phyloP scores from a whole-genome alignment of 108 stramenopile genomes.

The Nitzschia sp. region DNA sequence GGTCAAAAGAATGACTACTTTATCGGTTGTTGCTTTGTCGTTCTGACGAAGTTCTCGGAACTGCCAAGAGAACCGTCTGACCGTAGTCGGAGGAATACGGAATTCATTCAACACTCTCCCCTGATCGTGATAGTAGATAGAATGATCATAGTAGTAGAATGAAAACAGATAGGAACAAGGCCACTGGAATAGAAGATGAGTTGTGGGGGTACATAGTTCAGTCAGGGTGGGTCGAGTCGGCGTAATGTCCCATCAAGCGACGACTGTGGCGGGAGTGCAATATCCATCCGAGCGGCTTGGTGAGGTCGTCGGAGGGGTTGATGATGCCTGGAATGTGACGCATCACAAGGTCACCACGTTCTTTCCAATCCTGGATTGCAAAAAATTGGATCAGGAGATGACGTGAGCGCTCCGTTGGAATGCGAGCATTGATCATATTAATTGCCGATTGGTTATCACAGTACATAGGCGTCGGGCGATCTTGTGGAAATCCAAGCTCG shows the following conservation, averaged over 20 bases:
- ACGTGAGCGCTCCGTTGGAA: conserved; percentile 20
- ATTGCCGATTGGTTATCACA: conserved; percentile 26
- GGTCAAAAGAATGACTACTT: no score
- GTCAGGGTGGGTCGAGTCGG: background rate
- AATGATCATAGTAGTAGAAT: background rate
- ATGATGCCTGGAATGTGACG: conserved; percentile 17
- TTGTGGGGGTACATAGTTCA: background rate
- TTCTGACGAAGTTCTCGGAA: no score
- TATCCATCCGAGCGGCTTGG: conserved; percentile 42
- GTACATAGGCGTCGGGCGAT: conserved; percentile 33
- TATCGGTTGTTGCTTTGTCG: no score
- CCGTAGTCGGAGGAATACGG: no score
- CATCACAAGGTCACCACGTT: conserved; percentile 7
- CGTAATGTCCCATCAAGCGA: conserved; percentile 35
- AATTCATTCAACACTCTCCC: conserved; percentile 8
- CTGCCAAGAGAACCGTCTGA: no score
- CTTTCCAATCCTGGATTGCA: conserved; percentile 32
- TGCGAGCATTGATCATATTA: conserved; percentile 24
- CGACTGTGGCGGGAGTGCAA: conserved; percentile 31
- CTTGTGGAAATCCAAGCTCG: conserved; percentile 34
- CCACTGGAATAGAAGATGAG: no score
- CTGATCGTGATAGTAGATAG: background rate
- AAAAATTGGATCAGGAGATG: conserved; percentile 28
- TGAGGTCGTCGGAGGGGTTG: conserved; percentile 38
- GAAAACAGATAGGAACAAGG: no score